These are phyloP conservation scores for Cladosporium sp. DNA, from an alignment of 2,329 filamentous ascomycete genomes.

Conservation along the genomic window DNA sequence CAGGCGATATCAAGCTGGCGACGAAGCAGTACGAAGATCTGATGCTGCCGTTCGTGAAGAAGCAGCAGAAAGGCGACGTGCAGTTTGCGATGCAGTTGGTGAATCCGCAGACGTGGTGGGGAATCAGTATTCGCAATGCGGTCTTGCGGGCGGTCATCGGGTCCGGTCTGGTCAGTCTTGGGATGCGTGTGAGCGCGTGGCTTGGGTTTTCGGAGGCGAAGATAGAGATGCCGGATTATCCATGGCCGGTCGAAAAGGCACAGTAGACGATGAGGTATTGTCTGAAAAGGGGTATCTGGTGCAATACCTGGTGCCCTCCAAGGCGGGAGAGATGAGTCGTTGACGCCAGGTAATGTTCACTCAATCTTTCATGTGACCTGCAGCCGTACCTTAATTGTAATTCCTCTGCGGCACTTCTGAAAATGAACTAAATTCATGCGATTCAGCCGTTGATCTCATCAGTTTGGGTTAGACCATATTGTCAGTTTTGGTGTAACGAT, in stretches of 20 bases:
- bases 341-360: background rate
- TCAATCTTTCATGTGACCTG: background rate
- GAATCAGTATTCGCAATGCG: slow-evolving; percentile 28
- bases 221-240: slow-evolving; percentile 23
- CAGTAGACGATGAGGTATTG: background rate
- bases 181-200: slow-evolving; percentile 16
- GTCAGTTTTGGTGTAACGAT: background rate
- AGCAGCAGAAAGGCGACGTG: slow-evolving; percentile 18
- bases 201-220: slow-evolving; percentile 23
- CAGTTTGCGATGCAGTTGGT: slow-evolving; percentile 26
- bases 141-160: slow-evolving; percentile 23
- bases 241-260: slow-evolving; percentile 16
- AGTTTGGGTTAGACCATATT: background rate
- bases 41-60: slow-evolving; percentile 25
- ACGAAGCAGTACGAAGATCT: slow-evolving; percentile 26
- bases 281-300: background rate
- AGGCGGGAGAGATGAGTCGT: no score
- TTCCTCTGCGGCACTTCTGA: background rate
- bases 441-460: background rate
- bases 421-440: background rate
- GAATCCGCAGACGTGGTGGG: slow-evolving; percentile 37
- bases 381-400: background rate
- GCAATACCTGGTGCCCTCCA: background rate
- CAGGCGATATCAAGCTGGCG: slow-evolving; percentile 20
- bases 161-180: slow-evolving; percentile 21